Evolutionary conservation across 75 land plant species (phyloP).

Genomic region (Sequoia sempervirens): DNA sequence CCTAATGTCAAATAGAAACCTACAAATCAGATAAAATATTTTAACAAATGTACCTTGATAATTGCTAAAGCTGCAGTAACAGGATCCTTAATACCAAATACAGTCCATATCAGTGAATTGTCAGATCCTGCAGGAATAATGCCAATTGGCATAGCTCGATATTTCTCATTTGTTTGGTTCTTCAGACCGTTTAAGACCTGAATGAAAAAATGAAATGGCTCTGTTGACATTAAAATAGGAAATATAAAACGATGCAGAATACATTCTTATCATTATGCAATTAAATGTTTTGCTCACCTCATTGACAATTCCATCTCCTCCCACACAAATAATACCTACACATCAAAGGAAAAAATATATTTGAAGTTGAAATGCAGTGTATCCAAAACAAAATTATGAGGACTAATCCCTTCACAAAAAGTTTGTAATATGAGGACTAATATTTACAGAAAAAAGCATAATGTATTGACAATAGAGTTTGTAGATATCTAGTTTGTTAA

Average conservation of each 20-base stretch:
- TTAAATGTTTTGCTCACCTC: conserved; percentile 17
- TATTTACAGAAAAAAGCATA: background rate
- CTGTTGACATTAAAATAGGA: background rate
- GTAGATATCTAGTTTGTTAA: conserved; percentile 3
- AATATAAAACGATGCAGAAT: background rate
- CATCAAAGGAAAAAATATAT: background rate
- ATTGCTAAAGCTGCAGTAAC: conserved; percentile 35
- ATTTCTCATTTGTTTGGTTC: conserved; percentile 26
- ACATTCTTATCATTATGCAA: background rate
- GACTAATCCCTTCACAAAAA: background rate
- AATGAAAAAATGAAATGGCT: conserved; percentile 4
- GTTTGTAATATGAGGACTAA: background rate
- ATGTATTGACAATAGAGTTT: background rate
- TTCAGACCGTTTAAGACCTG: conserved; percentile 36
- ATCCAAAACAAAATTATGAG: background rate
- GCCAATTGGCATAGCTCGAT: conserved; percentile 24
- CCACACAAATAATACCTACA: conserved; percentile 40
- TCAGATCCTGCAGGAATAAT: conserved; percentile 47
- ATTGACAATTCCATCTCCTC: conserved; percentile 42
- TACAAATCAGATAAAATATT: background rate
- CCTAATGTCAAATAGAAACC: background rate
- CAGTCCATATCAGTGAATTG: conserved; percentile 41
- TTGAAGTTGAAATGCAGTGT: conserved; percentile 3
- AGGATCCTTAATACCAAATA: conserved; percentile 40
- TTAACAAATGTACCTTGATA: conserved; percentile 25